Evolutionary conservation across 2,329 filamentous ascomycete genomes (phyloP).

Genomic region (Graphilbum fragrans): DNA sequence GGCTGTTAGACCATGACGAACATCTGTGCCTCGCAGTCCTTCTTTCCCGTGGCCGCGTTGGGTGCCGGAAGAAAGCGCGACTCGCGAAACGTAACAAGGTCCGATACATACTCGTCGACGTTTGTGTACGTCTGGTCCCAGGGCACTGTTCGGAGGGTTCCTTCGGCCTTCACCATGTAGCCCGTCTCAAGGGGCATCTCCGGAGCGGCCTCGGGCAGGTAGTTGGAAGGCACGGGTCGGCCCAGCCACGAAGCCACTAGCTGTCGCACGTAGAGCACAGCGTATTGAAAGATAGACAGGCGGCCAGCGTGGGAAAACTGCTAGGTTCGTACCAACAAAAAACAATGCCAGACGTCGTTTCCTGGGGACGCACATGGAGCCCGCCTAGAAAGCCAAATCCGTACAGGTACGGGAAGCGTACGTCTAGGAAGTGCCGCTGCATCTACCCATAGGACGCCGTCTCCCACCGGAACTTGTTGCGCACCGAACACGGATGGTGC

Average conservation of each 20-base stretch:
- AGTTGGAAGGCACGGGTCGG: conserved; percentile 2
- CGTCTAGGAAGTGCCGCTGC: too few relatives aligned
- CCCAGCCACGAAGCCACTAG: background rate
- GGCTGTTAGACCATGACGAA: too few relatives aligned
- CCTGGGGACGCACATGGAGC: too few relatives aligned
- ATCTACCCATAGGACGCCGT: too few relatives aligned
- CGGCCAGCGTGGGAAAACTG: background rate
- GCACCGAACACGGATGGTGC: too few relatives aligned
- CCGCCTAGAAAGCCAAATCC: too few relatives aligned
- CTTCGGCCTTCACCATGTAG: too few relatives aligned
- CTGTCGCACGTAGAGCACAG: background rate
- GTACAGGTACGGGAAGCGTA: too few relatives aligned
- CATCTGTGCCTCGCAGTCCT: too few relatives aligned
- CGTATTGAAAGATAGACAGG: background rate
- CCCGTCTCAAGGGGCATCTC: background rate
- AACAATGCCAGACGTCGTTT: too few relatives aligned
- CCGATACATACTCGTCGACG: conserved; percentile 16
- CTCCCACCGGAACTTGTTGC: too few relatives aligned
- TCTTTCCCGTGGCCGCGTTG: conserved; percentile 7
- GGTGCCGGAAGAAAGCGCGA: conserved; percentile 14
- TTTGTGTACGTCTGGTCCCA: conserved; percentile 17
- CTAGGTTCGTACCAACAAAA: background rate
- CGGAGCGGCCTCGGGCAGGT: background rate
- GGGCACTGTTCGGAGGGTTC: conserved; percentile 4
- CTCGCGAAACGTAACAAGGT: conserved; percentile 16